phyloP scores from a whole-genome alignment of 768 basidiomycete species.

The Daedalea quercina region DNA sequence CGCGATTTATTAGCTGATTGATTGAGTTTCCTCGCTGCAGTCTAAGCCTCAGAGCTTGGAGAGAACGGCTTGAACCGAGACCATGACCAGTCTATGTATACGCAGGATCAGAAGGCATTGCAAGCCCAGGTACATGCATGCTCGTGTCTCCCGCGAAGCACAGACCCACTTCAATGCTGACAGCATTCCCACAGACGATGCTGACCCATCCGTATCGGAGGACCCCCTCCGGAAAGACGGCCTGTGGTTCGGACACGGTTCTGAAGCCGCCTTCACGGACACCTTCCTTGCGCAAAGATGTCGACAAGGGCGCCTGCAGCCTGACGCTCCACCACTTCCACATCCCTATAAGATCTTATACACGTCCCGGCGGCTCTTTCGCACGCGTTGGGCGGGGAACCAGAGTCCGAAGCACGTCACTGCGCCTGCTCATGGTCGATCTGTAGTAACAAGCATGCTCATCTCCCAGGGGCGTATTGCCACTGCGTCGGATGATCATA shows the following conservation, averaged over 20 bases:
- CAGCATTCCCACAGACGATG: conserved; percentile 63
- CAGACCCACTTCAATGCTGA: no score
- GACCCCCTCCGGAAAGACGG: conserved; percentile 77
- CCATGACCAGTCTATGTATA: no score
- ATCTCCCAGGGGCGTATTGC: conserved; percentile 89
- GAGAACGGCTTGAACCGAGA: no score
- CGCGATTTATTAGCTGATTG: no score
- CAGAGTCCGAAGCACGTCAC: conserved; percentile 67
- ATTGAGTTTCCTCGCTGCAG: no score
- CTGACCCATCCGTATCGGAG: conserved; percentile 84
- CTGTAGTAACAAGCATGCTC: conserved; percentile 88
- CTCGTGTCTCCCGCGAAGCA: no score
- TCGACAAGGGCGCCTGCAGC: conserved; percentile 30
- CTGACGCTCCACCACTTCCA: conserved; percentile 58
- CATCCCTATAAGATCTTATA: conserved; percentile 92
- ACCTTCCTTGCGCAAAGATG: conserved; percentile 59
- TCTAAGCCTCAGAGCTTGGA: no score
- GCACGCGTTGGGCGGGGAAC: conserved; percentile 73
- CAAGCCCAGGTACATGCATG: no score
- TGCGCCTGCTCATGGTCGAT: conserved; percentile 79
- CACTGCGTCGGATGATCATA: conserved; percentile 90
- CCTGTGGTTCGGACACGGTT: conserved; percentile 85
- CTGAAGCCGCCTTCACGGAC: conserved; percentile 73
- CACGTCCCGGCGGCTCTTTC: conserved; percentile 80
- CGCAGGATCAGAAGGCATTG: no score